Evolutionary conservation across 2,329 filamentous ascomycete genomes (phyloP).

Genomic region (Fusarium sp.): DNA sequence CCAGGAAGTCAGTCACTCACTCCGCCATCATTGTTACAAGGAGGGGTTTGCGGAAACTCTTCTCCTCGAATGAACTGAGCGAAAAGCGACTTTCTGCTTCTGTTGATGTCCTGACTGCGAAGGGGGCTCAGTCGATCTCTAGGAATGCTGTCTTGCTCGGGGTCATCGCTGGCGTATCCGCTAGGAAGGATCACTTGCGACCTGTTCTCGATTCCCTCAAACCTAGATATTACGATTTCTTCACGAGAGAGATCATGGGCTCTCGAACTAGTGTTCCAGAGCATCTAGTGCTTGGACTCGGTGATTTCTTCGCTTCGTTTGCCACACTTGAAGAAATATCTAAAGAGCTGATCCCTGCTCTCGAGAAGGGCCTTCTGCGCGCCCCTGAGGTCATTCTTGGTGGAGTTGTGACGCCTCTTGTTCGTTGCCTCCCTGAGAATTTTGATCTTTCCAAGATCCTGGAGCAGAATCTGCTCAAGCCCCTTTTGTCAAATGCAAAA

Average conservation of each 20-base stretch:
- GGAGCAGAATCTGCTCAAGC: constrained; percentile 79
- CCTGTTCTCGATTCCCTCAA: constrained; percentile 71
- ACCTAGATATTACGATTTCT: constrained; percentile 81
- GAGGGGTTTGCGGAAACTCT: constrained; percentile 79
- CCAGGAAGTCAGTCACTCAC: constrained; percentile 71
- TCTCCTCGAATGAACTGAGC: constrained; percentile 65
- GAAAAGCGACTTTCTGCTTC: constrained; percentile 70
- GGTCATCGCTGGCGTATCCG: constrained; percentile 85
- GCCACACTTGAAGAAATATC: constrained; percentile 77
- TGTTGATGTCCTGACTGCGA: constrained; percentile 74
- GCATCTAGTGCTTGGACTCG: constrained; percentile 77
- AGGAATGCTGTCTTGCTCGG: constrained; percentile 83
- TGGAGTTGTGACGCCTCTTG: constrained; percentile 78
- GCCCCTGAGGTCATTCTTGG: constrained; percentile 89
- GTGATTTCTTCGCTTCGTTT: constrained; percentile 85
- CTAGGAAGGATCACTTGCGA: constrained; percentile 72
- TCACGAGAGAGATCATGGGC: constrained; percentile 83
- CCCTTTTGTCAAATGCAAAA: constrained; percentile 88
- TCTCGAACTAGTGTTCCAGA: constrained; percentile 76
- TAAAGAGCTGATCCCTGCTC: constrained; percentile 77
- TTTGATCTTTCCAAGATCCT: constrained; percentile 84
- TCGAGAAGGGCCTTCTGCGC: constrained; percentile 89
- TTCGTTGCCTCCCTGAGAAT: constrained; percentile 71
- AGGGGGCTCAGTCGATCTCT: constrained; percentile 68
- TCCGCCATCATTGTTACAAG: constrained; percentile 82